These are phyloP conservation scores for Laetiporus sulphureus DNA, from an alignment of 1,284 basidiomycete genomes.

Conservation along the genomic window DNA sequence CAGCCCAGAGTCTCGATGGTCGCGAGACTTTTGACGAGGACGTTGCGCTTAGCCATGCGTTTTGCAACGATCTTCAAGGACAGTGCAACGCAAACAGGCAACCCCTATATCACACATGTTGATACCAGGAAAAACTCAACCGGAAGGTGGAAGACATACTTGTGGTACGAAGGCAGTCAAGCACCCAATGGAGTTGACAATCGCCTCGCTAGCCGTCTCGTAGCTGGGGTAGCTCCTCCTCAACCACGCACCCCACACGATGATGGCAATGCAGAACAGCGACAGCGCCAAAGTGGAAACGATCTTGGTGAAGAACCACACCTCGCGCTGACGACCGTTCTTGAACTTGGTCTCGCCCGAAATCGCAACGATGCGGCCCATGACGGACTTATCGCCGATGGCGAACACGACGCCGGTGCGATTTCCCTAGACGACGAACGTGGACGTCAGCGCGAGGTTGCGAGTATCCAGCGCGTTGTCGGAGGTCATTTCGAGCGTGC, in stretches of 20 bases:
- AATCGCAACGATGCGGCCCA: conserved; percentile 56
- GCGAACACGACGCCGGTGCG: conserved; percentile 54
- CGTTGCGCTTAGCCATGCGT: conserved; percentile 42
- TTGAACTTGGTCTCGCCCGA: conserved; percentile 44
- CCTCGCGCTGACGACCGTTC: conserved; percentile 39
- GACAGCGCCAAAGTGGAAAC: conserved; percentile 35
- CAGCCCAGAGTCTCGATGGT: conserved; percentile 57
- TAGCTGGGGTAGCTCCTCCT: conserved; percentile 30
- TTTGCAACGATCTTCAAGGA: conserved; percentile 45
- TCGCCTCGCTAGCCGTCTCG: conserved; percentile 32
- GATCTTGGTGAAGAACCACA: conserved; percentile 44
- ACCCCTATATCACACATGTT: conserved; percentile 28
- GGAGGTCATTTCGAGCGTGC: conserved; percentile 42
- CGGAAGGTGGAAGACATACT: conserved; percentile 16
- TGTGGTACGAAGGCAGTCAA: conserved; percentile 46
- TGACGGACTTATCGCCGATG: conserved; percentile 51
- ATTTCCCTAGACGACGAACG: conserved; percentile 47
- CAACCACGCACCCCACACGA: conserved; percentile 42
- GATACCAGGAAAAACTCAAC: not conserved
- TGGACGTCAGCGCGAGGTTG: conserved; percentile 53
- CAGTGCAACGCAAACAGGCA: conserved; percentile 44
- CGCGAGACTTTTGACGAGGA: conserved; percentile 53
- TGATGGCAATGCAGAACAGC: conserved; percentile 34
- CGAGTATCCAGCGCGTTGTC: conserved; percentile 55
- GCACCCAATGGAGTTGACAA: conserved; percentile 42